These are phyloP conservation scores for Tricholoma bakamatsutake DNA, from an alignment of 768 basidiomycete genomes.

Conservation along the genomic window DNA sequence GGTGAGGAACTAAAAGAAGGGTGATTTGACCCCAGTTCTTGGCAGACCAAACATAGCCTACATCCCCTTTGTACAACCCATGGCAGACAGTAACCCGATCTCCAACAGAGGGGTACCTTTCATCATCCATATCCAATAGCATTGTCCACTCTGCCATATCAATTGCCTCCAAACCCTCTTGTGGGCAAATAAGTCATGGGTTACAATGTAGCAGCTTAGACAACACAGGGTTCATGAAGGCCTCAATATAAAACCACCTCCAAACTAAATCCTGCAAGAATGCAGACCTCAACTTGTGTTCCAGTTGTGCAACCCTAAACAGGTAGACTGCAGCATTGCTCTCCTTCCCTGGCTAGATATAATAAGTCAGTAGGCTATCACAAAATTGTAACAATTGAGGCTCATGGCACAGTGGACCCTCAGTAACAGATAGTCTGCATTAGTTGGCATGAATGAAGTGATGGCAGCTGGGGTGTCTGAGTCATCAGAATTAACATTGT, in stretches of 20 bases:
- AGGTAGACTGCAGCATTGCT: not conserved
- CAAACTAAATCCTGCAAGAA: not conserved
- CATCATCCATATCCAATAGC: not conserved
- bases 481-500: not conserved
- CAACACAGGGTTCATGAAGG: not conserved
- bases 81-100: not conserved
- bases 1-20: too few species aligned
- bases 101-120: not conserved
- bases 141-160: not conserved
- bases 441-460: not conserved
- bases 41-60: too few species aligned
- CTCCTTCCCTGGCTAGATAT: not conserved
- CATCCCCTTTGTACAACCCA: not conserved
- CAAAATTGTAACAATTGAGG: not conserved
- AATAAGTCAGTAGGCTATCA: not conserved
- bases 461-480: not conserved
- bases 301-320: not conserved
- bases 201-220: not conserved
- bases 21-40: too few species aligned
- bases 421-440: not conserved
- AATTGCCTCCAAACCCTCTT: not conserved
- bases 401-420: not conserved
- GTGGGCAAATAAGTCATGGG: not conserved
- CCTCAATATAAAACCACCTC: slow-evolving; percentile 1
- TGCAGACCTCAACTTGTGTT: not conserved